phyloP scores from a whole-genome alignment of 169 alveolate species.

The Cystoisospora suis region DNA sequence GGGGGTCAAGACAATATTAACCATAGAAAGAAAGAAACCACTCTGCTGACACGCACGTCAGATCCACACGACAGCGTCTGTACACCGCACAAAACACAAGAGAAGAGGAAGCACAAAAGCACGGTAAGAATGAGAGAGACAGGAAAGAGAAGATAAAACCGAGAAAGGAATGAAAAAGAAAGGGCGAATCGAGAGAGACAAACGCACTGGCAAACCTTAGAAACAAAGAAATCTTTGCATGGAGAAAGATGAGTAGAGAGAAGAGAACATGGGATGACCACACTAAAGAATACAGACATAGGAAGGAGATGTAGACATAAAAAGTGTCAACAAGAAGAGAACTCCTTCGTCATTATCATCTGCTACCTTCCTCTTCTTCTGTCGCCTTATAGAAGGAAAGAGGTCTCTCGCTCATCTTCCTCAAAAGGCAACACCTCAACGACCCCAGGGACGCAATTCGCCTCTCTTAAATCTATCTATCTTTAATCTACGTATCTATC shows the following conservation, averaged over 20 bases:
- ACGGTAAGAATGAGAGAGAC: neutral
- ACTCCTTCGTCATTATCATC: neutral
- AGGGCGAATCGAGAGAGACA: neutral
- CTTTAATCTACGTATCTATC: neutral
- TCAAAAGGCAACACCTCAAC: neutral
- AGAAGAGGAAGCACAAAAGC: neutral
- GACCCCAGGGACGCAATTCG: neutral
- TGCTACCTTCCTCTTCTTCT: neutral
- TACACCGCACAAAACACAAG: neutral
- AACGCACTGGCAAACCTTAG: neutral
- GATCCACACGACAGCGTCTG: conserved; percentile 79
- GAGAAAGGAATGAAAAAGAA: neutral
- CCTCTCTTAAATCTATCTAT: neutral
- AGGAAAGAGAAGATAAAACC: neutral
- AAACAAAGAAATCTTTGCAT: neutral
- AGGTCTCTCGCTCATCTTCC: neutral
- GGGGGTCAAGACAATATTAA: conserved; percentile 78
- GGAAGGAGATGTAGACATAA: neutral
- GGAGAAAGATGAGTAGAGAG: neutral
- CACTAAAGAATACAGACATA: neutral
- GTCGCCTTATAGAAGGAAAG: neutral
- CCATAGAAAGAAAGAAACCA: conserved; percentile 84
- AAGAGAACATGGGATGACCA: neutral
- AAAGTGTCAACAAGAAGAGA: neutral
- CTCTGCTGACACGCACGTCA: conserved; percentile 84